Evolutionary conservation across 306 rosid species (phyloP).

Genomic region (Cucumis hystrix): DNA sequence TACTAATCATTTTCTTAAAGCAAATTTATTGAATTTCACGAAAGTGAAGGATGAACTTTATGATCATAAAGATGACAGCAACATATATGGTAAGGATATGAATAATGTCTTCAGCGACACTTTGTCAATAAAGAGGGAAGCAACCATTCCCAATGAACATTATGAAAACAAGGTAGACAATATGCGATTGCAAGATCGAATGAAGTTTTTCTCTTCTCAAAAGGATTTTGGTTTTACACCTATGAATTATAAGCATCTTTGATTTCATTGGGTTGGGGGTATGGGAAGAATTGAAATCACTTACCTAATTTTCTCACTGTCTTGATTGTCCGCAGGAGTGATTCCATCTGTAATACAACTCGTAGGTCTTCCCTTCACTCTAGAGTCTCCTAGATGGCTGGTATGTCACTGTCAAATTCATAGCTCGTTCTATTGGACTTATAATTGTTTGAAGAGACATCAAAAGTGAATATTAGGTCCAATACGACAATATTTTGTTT

Average conservation of each 20-base stretch:
- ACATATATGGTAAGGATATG: slow-evolving; percentile 14
- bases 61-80: slow-evolving; percentile 21
- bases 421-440: background rate
- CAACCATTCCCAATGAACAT: slow-evolving; percentile 13
- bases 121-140: slow-evolving; percentile 37
- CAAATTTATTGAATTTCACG: slow-evolving; percentile 20
- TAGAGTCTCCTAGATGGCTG: too few relatives aligned
- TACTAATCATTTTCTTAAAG: slow-evolving; percentile 18
- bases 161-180: slow-evolving; percentile 26
- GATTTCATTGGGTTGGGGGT: too few relatives aligned
- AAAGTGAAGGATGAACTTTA: slow-evolving; percentile 59
- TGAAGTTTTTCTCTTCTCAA: too few relatives aligned
- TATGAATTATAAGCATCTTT: too few relatives aligned
- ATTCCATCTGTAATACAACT: too few relatives aligned
- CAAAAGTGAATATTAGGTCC: background rate
- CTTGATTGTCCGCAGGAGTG: too few relatives aligned
- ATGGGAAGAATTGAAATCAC: too few relatives aligned
- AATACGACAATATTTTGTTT: background rate
- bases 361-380: too few relatives aligned
- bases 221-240: too few relatives aligned
- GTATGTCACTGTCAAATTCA: too few relatives aligned
- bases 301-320: too few relatives aligned
- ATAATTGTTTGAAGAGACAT: background rate
- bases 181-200: too few relatives aligned
- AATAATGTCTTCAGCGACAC: slow-evolving; percentile 18